phyloP scores from a whole-genome alignment of 495 filamentous ascomycete species.

The Collariella sp. region DNA sequence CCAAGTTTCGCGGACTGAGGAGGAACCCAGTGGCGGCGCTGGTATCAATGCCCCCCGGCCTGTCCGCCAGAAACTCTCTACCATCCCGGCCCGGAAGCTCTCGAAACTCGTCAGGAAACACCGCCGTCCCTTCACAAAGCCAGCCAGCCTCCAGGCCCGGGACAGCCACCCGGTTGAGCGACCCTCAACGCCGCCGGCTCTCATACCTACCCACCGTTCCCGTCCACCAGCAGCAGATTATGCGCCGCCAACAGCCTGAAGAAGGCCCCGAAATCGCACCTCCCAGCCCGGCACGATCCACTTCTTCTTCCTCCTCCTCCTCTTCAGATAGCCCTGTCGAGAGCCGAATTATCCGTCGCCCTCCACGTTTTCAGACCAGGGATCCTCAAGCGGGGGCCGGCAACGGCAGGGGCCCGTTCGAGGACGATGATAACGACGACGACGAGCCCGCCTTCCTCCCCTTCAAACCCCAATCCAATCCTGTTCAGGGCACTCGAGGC shows the following conservation, averaged over 20 bases:
- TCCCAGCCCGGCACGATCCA: constrained; percentile 31
- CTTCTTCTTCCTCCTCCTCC: constrained; percentile 20
- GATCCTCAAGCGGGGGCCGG: constrained; percentile 12
- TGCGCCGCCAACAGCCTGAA: neutral
- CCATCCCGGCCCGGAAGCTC: constrained; percentile 34
- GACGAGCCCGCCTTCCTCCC: constrained; percentile 68
- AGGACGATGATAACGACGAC: constrained; percentile 43
- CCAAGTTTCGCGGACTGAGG: constrained; percentile 42
- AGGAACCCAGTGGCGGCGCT: constrained; percentile 8
- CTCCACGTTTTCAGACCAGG: constrained; percentile 43
- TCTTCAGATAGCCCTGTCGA: constrained; percentile 41
- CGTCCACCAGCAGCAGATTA: constrained; percentile 3
- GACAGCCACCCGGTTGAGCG: constrained; percentile 4
- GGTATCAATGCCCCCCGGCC: constrained; percentile 31
- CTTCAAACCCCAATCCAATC: constrained; percentile 28
- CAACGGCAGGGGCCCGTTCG: neutral
- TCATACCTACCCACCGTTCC: constrained; percentile 27
- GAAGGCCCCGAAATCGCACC: constrained; percentile 22
- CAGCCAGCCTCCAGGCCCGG: constrained; percentile 14
- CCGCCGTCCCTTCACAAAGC: constrained; percentile 38
- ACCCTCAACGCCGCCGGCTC: constrained; percentile 24
- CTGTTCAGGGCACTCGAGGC: neutral
- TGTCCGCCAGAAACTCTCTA: constrained; percentile 26
- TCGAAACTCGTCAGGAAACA: constrained; percentile 53
- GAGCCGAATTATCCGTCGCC: constrained; percentile 48